These are phyloP conservation scores for Parmales sp. DNA, from an alignment of 108 stramenopile species.

Conservation along the genomic window DNA sequence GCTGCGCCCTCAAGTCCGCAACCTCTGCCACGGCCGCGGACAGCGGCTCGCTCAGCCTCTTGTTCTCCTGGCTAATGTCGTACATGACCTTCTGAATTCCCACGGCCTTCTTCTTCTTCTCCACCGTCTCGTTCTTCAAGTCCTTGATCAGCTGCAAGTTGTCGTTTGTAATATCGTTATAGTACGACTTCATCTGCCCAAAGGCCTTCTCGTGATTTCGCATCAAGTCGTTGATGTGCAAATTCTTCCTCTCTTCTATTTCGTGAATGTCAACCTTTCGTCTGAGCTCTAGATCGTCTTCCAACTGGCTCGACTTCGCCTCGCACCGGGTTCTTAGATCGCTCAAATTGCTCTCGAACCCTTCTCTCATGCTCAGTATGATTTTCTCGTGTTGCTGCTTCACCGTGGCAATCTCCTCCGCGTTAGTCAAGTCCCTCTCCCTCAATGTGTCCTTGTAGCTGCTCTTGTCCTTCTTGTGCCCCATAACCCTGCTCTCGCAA, in stretches of 20 bases:
- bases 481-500: too few relatives aligned
- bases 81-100: constrained; percentile 42
- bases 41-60: constrained; percentile 38
- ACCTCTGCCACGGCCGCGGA: constrained; percentile 40
- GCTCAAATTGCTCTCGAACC: constrained; percentile 28
- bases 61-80: constrained; percentile 45
- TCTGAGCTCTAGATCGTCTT: constrained; percentile 22
- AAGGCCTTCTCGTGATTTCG: constrained; percentile 47
- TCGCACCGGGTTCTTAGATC: constrained; percentile 36
- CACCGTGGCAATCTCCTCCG: constrained; percentile 29
- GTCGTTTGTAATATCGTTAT: constrained; percentile 50
- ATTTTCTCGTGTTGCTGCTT: constrained; percentile 33
- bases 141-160: constrained; percentile 35
- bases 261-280: constrained; percentile 50
- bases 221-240: constrained; percentile 57
- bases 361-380: constrained; percentile 32
- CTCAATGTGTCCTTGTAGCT: background rate
- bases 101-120: constrained; percentile 42
- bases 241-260: constrained; percentile 56
- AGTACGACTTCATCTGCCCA: constrained; percentile 53
- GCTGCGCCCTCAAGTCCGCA: constrained; percentile 30
- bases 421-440: constrained; percentile 14
- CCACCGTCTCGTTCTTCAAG: constrained; percentile 34
- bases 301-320: constrained; percentile 15
- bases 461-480: too few relatives aligned